phyloP scores from a whole-genome alignment of 495 filamentous ascomycete genomes.

The Penicillium cataractarum region DNA sequence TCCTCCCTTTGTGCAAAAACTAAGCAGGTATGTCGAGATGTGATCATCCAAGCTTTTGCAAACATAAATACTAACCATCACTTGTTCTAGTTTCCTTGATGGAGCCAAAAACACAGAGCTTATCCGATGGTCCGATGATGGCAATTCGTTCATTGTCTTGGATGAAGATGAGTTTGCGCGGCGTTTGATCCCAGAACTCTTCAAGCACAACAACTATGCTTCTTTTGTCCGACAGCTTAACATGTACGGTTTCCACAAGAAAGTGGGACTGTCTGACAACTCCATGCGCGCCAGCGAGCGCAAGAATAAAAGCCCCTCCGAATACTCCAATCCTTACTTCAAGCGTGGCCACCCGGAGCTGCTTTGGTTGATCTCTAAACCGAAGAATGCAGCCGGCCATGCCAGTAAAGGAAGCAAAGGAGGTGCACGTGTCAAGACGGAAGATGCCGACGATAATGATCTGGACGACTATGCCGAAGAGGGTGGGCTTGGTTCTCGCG shows the following conservation, averaged over 20 bases:
- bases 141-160: conserved; percentile 93
- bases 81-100: conserved; percentile 76
- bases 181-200: conserved; percentile 92
- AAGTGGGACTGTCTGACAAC: conserved; percentile 94
- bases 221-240: conserved; percentile 98
- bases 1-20: conserved; percentile 96
- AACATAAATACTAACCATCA: background rate
- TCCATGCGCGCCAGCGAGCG: conserved; percentile 96
- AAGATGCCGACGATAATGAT: conserved; percentile 68
- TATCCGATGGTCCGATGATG: conserved; percentile 96
- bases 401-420: conserved; percentile 53
- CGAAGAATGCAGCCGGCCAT: conserved; percentile 66
- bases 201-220: conserved; percentile 99
- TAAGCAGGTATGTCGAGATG: conserved; percentile 79
- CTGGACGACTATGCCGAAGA: conserved; percentile 70
- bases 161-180: conserved; percentile 99
- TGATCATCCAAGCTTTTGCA: background rate
- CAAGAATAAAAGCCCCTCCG: conserved; percentile 95
- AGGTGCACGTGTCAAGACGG: conserved; percentile 63
- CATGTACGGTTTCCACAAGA: conserved; percentile 99
- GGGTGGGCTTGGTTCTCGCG: conserved; percentile 33
- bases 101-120: conserved; percentile 88
- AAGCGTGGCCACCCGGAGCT: conserved; percentile 90
- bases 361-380: conserved; percentile 97
- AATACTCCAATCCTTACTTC: conserved; percentile 97